phyloP scores from a whole-genome alignment of 1,284 basidiomycete genomes.

The Ganoderma boninense region DNA sequence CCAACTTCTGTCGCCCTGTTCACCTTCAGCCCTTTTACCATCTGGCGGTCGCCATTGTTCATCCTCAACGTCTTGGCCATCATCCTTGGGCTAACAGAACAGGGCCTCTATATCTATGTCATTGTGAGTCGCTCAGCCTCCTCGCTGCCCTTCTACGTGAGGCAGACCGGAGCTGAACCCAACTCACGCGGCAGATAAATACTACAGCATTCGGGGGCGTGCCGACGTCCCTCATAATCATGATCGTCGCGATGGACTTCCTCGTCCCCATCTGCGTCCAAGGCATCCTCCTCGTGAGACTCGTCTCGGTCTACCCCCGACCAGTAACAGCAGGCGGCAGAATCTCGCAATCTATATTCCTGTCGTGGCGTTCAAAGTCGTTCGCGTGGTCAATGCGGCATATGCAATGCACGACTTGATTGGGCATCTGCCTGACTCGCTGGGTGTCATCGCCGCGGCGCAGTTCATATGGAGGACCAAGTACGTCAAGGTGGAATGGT shows the following conservation, averaged over 20 bases:
- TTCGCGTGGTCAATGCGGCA: background rate
- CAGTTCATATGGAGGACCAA: constrained; percentile 1
- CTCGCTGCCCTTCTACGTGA: background rate
- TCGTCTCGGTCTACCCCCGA: constrained; percentile 35
- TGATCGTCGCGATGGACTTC: constrained; percentile 16
- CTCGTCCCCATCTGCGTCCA: constrained; percentile 34
- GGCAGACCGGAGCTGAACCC: too few relatives aligned
- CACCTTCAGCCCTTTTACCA: constrained; percentile 32
- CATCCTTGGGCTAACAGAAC: constrained; percentile 26
- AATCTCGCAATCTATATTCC: constrained; percentile 17
- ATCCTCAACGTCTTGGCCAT: constrained; percentile 36
- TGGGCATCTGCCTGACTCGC: background rate
- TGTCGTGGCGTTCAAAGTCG: background rate
- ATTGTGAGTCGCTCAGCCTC: background rate
- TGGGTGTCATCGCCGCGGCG: background rate
- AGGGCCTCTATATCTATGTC: constrained; percentile 18
- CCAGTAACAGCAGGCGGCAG: constrained; percentile 4
- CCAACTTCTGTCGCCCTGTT: constrained; percentile 34
- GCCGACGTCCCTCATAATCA: background rate
- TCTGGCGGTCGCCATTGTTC: constrained; percentile 37
- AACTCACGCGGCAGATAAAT: background rate
- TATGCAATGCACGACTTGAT: background rate
- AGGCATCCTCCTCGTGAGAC: constrained; percentile 35
- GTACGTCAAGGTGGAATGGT: constrained; percentile 37
- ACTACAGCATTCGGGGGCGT: background rate